Base-by-base conservation (phyloP, 2,329 filamentous ascomycete species). In the Tolypocladium amazonense region DNA sequence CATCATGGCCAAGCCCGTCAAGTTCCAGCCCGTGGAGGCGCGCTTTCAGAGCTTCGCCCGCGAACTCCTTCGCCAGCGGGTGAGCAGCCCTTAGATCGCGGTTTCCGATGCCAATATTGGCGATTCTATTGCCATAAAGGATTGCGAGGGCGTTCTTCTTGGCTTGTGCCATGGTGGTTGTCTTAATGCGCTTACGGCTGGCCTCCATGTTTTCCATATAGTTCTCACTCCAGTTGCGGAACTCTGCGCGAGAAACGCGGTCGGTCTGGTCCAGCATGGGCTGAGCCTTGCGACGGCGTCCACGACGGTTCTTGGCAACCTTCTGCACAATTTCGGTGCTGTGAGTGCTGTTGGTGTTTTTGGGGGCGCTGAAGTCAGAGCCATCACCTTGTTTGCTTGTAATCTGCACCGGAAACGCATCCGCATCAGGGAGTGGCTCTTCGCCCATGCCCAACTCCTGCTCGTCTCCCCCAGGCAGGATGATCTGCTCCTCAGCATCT, bases 131-230 rank as follows among this genome's bases (percentile, higher is more conserved):
- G n/a, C 61, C 63, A 41, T 72, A 71, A 27, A 76, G 57, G 30
- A 72, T 60, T 1, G 61, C 61, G 9, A 62, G 45, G 11, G 74
- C 74, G 50, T 72, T 73, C 59, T 70, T 73, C 60, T 69, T 77
- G n/a, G 78, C 75, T 63, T 77, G 74, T 3, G 69, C 64, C 14
- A 60, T 55, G 0, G 72, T 72, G 39, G 68, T 66, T 9, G 59
- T 60, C 38, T 65, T 63, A 4, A 52, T 66, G 58, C 60, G 62
- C 58, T 71, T 72, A 59, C 62, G 68, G 45, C 62, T 64, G 23
- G 65, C 69, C 35, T 71, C 65, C 83, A 90, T 92, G 63, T 86
- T 87, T 14, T 70, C 62, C 9, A 76, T 61, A 59, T 83, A 83
- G 47, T 78, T 66, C 1, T 63, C 59, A 57, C 71, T 67, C 80